Evolutionary conservation across 768 basidiomycete species (phyloP).

Genomic region (Russula sp.): DNA sequence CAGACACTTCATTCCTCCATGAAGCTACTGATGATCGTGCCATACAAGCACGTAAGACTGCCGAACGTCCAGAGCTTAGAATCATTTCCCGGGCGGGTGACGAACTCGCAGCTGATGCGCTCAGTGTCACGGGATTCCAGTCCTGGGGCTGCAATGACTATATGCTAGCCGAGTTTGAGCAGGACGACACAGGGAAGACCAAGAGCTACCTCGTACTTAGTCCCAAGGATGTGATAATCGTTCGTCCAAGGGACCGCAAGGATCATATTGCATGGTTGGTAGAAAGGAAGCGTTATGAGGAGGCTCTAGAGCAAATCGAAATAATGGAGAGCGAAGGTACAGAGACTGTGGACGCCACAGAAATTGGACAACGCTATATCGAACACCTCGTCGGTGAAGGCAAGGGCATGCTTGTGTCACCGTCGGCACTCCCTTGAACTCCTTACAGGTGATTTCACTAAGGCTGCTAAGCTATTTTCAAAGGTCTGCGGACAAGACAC

Average conservation of each 20-base stretch:
- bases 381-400: conserved; percentile 80
- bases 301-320: conserved; percentile 81
- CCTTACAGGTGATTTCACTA: conserved; percentile 52
- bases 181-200: conserved; percentile 26
- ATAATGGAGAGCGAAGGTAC: conserved; percentile 31
- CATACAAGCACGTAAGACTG: conserved; percentile 73
- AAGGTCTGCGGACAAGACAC: conserved; percentile 79
- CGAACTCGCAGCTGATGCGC: conserved; percentile 78
- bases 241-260: conserved; percentile 77
- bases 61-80: conserved; percentile 90
- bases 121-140: conserved; percentile 73
- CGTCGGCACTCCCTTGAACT: background rate
- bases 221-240: conserved; percentile 81
- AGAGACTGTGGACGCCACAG: conserved; percentile 46
- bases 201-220: conserved; percentile 78
- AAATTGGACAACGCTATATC: conserved; percentile 84
- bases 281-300: conserved; percentile 78
- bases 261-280: conserved; percentile 94
- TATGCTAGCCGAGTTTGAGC: conserved; percentile 50
- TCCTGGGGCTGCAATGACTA: conserved; percentile 93
- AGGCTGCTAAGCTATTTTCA: conserved; percentile 77
- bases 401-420: conserved; percentile 29
- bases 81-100: conserved; percentile 88
- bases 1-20: conserved; percentile 62
- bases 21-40: conserved; percentile 66